Evolutionary conservation across 345 rosid species (phyloP).

Genomic region (Aurinia saxatilis): DNA sequence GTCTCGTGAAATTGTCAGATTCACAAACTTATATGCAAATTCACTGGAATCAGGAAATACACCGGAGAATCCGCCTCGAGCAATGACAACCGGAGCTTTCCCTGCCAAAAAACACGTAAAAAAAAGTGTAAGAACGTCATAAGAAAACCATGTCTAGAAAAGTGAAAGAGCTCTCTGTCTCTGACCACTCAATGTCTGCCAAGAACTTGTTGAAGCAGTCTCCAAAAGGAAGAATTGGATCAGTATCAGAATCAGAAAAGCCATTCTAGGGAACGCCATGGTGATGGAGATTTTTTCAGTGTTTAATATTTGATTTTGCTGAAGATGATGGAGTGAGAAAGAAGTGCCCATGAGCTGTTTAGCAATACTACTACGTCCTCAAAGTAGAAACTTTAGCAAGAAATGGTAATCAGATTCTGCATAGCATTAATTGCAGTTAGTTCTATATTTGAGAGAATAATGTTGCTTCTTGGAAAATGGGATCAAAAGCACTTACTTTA

Average conservation of each 20-base stretch:
- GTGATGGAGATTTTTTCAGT: slow-evolving; percentile 10
- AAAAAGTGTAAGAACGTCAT: not conserved
- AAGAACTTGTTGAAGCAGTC: slow-evolving; percentile 20
- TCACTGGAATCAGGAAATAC: slow-evolving; percentile 53
- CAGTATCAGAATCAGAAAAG: slow-evolving; percentile 12
- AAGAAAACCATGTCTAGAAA: not conserved
- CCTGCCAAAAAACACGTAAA: slow-evolving; percentile 40
- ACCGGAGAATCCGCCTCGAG: slow-evolving; percentile 79
- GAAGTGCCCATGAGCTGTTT: slow-evolving; percentile 15
- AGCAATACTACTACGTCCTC: slow-evolving; percentile 10
- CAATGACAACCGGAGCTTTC: slow-evolving; percentile 47
- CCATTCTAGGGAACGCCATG: not conserved
- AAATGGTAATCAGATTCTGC: slow-evolving; percentile 7
- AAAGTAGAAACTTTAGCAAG: not conserved
- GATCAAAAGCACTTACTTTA: slow-evolving; percentile 1
- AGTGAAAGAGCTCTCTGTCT: not conserved
- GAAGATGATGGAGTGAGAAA: slow-evolving; percentile 14
- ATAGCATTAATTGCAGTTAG: slow-evolving; percentile 3
- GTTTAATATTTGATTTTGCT: not conserved
- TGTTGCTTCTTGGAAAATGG: not conserved
- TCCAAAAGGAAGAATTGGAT: slow-evolving; percentile 9
- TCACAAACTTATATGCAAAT: slow-evolving; percentile 27
- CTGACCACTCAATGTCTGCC: slow-evolving; percentile 25
- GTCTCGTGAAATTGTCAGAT: slow-evolving; percentile 13
- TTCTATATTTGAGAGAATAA: slow-evolving; percentile 12